Evolutionary conservation across 2,329 filamentous ascomycete species (phyloP).

Genomic region (Furcasterigmium sp.): DNA sequence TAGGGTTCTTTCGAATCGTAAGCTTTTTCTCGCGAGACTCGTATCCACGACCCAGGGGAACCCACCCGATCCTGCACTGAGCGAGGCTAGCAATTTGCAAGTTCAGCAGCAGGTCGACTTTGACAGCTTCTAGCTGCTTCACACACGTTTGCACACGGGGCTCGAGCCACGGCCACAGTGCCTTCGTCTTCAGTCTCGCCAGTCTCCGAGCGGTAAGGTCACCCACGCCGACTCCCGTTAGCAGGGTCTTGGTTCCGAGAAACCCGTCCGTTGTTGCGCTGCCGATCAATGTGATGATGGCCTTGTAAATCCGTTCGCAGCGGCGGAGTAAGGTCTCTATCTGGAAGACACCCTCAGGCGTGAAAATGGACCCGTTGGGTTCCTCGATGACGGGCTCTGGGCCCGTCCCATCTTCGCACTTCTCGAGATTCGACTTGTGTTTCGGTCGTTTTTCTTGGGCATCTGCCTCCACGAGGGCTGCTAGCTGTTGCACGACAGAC

Average conservation of each 20-base stretch:
- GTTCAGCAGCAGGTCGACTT: neutral
- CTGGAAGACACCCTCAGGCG: neutral
- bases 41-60: neutral
- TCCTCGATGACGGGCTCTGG: no score
- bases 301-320: neutral
- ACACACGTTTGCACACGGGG: neutral
- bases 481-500: neutral
- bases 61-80: neutral
- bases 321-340: neutral
- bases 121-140: neutral
- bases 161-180: neutral
- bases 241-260: neutral
- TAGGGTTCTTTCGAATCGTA: no score
- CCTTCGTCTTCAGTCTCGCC: neutral
- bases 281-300: neutral
- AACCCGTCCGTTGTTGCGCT: neutral
- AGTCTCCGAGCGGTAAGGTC: neutral
- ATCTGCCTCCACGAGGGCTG: neutral
- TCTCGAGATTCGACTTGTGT: no score
- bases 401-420: no score
- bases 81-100: neutral
- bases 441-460: no score
- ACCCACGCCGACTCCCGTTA: neutral
- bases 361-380: no score
- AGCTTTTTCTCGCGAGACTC: no score